Evolutionary conservation across 768 basidiomycete species (phyloP).

Genomic region (Cystofilobasidium capitatum): DNA sequence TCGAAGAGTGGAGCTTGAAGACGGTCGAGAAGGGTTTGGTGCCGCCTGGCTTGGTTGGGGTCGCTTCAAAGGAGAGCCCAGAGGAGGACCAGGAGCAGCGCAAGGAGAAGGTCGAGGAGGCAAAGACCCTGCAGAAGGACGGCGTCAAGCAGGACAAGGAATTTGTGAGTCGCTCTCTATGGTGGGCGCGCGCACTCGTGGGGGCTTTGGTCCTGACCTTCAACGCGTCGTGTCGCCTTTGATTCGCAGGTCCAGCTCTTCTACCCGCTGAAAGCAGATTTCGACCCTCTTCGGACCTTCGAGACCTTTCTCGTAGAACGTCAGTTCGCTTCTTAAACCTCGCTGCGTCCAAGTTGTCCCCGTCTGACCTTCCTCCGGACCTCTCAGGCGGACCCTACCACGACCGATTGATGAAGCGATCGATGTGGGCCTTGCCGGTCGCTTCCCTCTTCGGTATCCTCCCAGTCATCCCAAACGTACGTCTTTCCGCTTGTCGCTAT

Average conservation of each 20-base stretch:
- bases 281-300: not conserved
- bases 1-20: conserved; percentile 21
- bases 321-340: not conserved
- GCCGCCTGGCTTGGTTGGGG: conserved; percentile 1
- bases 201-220: too few relatives aligned
- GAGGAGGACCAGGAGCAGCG: not conserved
- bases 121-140: not conserved
- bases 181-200: too few relatives aligned
- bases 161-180: not conserved
- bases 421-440: not conserved
- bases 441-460: not conserved
- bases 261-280: not conserved
- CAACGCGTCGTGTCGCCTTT: not conserved
- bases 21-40: conserved; percentile 7
- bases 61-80: not conserved
- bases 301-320: not conserved
- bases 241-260: not conserved
- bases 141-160: not conserved
- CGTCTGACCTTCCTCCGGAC: not conserved
- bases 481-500: not conserved
- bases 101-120: not conserved
- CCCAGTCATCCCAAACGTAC: not conserved
- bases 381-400: not conserved
- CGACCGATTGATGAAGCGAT: not conserved
- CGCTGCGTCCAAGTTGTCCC: not conserved